Base-by-base conservation (phyloP, 208 protist genomes). In the Borovskyia barvae region DNA sequence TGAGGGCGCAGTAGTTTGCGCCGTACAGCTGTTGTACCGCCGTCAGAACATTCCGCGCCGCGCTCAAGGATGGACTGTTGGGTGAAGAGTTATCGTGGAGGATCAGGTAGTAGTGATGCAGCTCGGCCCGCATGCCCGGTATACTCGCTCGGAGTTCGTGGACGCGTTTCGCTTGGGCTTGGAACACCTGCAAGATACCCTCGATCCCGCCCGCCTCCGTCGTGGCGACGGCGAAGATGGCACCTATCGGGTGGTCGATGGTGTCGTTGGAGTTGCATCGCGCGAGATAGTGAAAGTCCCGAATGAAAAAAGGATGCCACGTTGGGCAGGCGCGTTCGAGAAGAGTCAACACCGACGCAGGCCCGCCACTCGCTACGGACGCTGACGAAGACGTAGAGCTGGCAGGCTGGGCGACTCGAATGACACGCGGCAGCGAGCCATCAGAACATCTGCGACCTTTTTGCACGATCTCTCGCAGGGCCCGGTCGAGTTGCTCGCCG, bases 261-360 rank as follows among this genome's bases (percentile, higher is more conserved):
- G 87, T 94, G 49, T 94, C 87, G 59, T 83, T 85, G 61, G 74
- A 30, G 50, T 64, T 81, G 55, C 80, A 87, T 1, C 87, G 87
- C 35, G 86, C 74, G 22, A 92, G 67, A 37, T 58, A 46, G 70
- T 80, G 67, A 28, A 82, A 74, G 50, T 85, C 78, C 3, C 66
- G 70, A 5, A 90, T 49, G 65, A 88, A 80, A 19, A 42, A 20
- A 33, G 43, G 42, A 71, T 90, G 75, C 85, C 87, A 94, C 17
- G 61, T 41, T 0, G 81, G 76, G 24, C 58, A 65, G 5, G 82
- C 58, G 29, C 87, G 80, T 71, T 94, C 72, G 24, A 91, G 61
- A 12, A 94, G 75, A 39, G 62, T 75, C 28, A 56, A 15, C 46
- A 60, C 33, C 20, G 42, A 24, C 35, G 47, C 46, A 24, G 65